A percentile compares a stretch with the other conserved stretches of the same genome.
phyloP scores from a whole-genome alignment of 2,329 filamentous ascomycete species.

The Camptophora hylomeconis region DNA sequence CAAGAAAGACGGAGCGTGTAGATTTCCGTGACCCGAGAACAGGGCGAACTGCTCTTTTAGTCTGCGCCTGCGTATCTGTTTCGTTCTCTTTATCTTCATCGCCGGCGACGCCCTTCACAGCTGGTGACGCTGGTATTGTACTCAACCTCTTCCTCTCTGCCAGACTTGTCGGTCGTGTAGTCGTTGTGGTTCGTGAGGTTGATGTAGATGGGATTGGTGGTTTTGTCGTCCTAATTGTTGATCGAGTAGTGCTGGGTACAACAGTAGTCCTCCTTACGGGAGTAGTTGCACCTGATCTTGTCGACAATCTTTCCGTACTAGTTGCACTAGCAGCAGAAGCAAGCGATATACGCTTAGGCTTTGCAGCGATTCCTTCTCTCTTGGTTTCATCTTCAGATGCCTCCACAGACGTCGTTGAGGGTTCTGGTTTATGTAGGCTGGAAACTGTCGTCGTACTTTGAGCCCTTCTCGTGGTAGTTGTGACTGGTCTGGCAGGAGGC shows the following conservation, averaged over 20 bases:
- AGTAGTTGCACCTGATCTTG: neutral
- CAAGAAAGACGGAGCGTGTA: conserved; percentile 18
- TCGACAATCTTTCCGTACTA: conserved; percentile 20
- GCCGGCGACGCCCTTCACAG: conserved; percentile 19
- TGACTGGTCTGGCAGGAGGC: conserved; percentile 30
- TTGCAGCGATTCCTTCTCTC: conserved; percentile 25
- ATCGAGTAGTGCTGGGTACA: conserved; percentile 6
- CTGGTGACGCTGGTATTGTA: conserved; percentile 20
- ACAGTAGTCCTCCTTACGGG: conserved; percentile 5
- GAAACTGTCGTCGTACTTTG: conserved; percentile 18
- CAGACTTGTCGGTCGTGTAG: too few species aligned
- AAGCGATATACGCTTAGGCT: conserved; percentile 33
- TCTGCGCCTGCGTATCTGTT: conserved; percentile 5
- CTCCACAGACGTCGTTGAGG: conserved; percentile 26
- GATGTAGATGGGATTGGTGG: conserved; percentile 19
- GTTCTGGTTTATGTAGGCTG: conserved; percentile 26
- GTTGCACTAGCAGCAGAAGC: conserved; percentile 26
- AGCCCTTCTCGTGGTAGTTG: conserved; percentile 22
- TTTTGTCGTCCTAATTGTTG: conserved; percentile 19
- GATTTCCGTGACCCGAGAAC: conserved; percentile 15
- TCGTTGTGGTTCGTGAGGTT: conserved; percentile 15
- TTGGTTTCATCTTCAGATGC: conserved; percentile 30
- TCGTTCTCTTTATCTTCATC: conserved; percentile 17
- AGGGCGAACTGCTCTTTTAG: conserved; percentile 9
- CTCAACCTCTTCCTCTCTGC: conserved; percentile 26